A percentile compares a stretch with the other conserved stretches of the same genome.
These are phyloP conservation scores for Nicotiana noctiflora DNA, from an alignment of 257 asterid genomes.

Conservation along the genomic window DNA sequence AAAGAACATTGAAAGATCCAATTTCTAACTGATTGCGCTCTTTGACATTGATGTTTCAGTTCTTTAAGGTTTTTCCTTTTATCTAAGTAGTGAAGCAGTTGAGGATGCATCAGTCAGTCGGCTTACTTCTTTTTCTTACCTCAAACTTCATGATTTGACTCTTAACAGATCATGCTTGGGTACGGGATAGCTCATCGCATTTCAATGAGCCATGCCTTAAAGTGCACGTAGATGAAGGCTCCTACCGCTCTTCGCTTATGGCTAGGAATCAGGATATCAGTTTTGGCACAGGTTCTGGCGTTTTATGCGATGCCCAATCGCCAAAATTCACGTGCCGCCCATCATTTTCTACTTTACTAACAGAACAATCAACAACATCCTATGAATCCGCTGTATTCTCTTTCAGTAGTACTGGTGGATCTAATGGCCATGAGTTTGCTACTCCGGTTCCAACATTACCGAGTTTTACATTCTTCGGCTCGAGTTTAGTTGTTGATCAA, in stretches of 20 bases:
- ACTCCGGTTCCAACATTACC: slow-evolving; percentile 42
- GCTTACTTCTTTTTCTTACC: neutral
- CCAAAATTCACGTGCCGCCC: slow-evolving; percentile 38
- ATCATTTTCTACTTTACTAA: slow-evolving; percentile 48
- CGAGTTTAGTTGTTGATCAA: slow-evolving; percentile 25
- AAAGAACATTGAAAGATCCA: neutral
- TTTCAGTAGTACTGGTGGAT: slow-evolving; percentile 35
- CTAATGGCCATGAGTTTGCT: slow-evolving; percentile 32
- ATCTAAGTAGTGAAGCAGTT: neutral
- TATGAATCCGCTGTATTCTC: slow-evolving; percentile 46
- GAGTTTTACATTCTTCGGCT: slow-evolving; percentile 60
- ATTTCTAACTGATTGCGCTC: neutral
- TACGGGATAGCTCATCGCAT: slow-evolving; percentile 24
- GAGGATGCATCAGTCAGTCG: neutral
- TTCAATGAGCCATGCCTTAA: slow-evolving; percentile 3
- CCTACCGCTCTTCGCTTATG: slow-evolving; percentile 25
- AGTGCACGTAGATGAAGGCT: slow-evolving; percentile 11
- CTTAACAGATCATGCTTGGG: slow-evolving; percentile 54
- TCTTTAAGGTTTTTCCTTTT: neutral
- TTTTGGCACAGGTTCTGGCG: slow-evolving; percentile 40
- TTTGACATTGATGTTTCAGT: neutral
- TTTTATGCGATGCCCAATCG: slow-evolving; percentile 25
- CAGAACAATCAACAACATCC: slow-evolving; percentile 20
- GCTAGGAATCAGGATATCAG: slow-evolving; percentile 53
- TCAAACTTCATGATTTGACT: neutral